phyloP scores from a whole-genome alignment of 2,329 filamentous ascomycete genomes.

The Colletotrichum somersetense region DNA sequence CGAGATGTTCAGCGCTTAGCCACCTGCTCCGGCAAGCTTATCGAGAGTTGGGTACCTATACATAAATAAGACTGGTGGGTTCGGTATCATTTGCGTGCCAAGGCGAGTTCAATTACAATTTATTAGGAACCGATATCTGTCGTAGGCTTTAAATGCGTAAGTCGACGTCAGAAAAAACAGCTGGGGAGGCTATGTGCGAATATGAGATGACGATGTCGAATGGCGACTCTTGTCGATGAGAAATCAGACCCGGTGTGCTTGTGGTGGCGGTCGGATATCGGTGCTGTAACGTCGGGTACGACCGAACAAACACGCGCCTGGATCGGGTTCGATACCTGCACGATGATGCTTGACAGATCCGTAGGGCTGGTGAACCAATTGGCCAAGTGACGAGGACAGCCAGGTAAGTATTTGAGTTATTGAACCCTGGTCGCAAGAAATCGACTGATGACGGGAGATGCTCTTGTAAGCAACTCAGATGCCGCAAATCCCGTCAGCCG shows the following conservation, averaged over 20 bases:
- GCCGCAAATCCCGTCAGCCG: not conserved
- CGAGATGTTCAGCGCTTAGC: too few relatives aligned
- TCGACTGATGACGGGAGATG: not conserved
- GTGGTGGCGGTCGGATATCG: constrained; percentile 1
- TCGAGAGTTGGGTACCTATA: too few relatives aligned
- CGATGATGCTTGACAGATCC: not conserved
- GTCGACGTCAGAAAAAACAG: not conserved
- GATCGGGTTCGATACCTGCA: not conserved
- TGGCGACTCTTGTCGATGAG: not conserved
- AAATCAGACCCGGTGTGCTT: not conserved
- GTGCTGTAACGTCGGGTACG: not conserved
- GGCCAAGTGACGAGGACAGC: not conserved
- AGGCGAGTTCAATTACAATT: too few relatives aligned
- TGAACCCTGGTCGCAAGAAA: not conserved
- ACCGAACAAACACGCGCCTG: not conserved
- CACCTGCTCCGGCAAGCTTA: too few relatives aligned
- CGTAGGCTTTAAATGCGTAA: not conserved
- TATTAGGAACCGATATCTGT: too few relatives aligned
- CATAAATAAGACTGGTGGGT: too few relatives aligned
- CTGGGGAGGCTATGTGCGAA: not conserved
- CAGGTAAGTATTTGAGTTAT: not conserved
- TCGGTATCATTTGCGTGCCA: too few relatives aligned
- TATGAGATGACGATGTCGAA: too few relatives aligned
- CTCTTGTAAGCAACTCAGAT: not conserved
- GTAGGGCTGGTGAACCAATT: not conserved